These are phyloP conservation scores for Glycine tomentella DNA, from an alignment of 306 rosid species.

Conservation along the genomic window DNA sequence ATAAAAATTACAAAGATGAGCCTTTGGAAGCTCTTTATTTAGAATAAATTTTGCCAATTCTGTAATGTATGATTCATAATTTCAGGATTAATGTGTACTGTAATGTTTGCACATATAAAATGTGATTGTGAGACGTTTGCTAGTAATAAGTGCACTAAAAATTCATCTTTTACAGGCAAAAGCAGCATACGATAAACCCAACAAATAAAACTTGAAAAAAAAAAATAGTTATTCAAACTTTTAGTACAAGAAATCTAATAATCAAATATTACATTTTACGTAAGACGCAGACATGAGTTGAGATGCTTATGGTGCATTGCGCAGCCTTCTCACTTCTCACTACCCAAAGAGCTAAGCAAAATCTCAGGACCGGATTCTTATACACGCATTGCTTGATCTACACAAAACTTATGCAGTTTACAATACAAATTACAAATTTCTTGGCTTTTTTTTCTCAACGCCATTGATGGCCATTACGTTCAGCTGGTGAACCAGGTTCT, in stretches of 20 bases:
- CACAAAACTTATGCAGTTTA: constrained; percentile 48
- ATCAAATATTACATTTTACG: constrained; percentile 32
- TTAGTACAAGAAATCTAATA: constrained; percentile 18
- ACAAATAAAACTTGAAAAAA: constrained; percentile 8
- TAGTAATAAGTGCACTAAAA: constrained; percentile 7
- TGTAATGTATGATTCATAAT: too few species aligned
- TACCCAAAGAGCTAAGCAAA: constrained; percentile 23
- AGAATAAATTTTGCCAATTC: not conserved
- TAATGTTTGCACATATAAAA: not conserved
- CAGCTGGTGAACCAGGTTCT: constrained; percentile 91
- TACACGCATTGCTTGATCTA: constrained; percentile 40
- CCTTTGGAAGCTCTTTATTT: not conserved
- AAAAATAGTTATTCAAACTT: not conserved
- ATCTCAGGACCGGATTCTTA: constrained; percentile 36
- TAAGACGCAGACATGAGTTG: constrained; percentile 1
- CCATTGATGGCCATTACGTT: constrained; percentile 62
- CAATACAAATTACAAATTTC: constrained; percentile 46
- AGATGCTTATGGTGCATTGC: constrained; percentile 4
- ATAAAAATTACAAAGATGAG: too few species aligned
- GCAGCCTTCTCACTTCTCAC: constrained; percentile 42
- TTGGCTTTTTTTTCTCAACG: constrained; percentile 51
- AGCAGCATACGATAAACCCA: not conserved
- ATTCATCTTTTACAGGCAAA: not conserved
- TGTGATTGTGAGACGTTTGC: not conserved
- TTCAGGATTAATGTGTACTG: not conserved